Evolutionary conservation across 1,139 yeast species (phyloP), one percentile per base, ranked within the genome.

Genomic region (Sugiyamaella paludigena): DNA sequence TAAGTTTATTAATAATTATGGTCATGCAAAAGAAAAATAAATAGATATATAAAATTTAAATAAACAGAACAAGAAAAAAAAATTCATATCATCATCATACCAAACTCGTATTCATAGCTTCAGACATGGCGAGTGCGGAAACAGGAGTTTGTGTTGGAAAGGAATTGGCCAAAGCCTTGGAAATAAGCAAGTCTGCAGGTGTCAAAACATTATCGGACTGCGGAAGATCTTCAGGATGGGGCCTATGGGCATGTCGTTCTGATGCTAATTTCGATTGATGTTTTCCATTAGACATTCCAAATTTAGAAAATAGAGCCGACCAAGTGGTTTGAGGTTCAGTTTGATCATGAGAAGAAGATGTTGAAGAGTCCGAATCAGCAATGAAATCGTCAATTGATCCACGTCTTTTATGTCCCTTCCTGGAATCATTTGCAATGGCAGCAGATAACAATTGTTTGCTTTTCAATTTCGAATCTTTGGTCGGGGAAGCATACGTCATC

Each of bases 391-490:
- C 12, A 3, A 29, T 33, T 7, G 47, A 34, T n/a, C 43, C 30
- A 7, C 38, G 29, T 13, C 19, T 43, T 26, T 5, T 24, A 8
- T 19, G 36, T 7, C 36, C 12, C 10, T 16, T 15, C 8, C 32
- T 30, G 11, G 43, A 28, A 24, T 30, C 43, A 30, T 52, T 51
- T 11, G 55, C 50, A 29, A 52, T 54, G 9, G 56, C 56, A 8
- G 56, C 54, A 7, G 50, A 45, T 7, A 52, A 46, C 13, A 52
- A 43, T 34, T 43, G 45, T 16, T 48, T 43, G 40, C 56, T 52
- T 11, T 43, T 37, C 19, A 31, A 35, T 8, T 27, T 28, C 28
- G 45, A 35, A 16, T 42, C 35, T 39, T 34, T 47, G 13, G 49
- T 29, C 11, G 40, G 40, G 15, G 43, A 40, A 15, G 51, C 52